These are phyloP conservation scores for Penicillium mononematosum DNA, from an alignment of 495 filamentous ascomycete species.

Conservation along the genomic window DNA sequence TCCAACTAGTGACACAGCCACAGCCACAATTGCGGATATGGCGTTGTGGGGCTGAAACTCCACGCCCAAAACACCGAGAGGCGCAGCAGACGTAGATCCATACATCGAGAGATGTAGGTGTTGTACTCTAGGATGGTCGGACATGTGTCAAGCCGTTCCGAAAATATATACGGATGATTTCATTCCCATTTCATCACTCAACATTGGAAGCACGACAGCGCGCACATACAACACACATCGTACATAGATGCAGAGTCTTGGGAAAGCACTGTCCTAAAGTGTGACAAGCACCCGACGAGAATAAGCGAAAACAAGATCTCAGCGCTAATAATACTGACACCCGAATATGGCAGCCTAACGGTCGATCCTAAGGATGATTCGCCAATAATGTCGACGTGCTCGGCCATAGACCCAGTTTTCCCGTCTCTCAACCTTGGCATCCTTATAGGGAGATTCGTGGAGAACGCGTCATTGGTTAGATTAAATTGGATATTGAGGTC, in stretches of 20 bases:
- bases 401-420: slow-evolving; percentile 7
- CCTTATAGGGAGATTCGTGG: slow-evolving; percentile 14
- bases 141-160: not conserved
- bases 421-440: slow-evolving; percentile 13
- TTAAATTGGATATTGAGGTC: not conserved
- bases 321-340: not conserved
- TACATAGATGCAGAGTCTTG: not conserved
- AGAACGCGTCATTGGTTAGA: slow-evolving; percentile 22
- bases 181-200: not conserved
- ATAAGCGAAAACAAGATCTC: slow-evolving; percentile 5
- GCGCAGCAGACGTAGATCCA: not conserved
- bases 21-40: not conserved
- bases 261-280: not conserved
- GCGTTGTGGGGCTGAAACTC: not conserved
- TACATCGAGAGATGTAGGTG: not conserved
- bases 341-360: not conserved
- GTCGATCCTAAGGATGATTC: slow-evolving; percentile 15
- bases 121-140: not conserved
- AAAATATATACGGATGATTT: not conserved
- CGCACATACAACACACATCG: not conserved
- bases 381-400: slow-evolving; percentile 7
- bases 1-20: not conserved
- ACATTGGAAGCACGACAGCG: not conserved
- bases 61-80: not conserved
- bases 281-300: not conserved